phyloP scores from a whole-genome alignment of 192 early-diverging fungal genomes.

The Coemansia sp. region DNA sequence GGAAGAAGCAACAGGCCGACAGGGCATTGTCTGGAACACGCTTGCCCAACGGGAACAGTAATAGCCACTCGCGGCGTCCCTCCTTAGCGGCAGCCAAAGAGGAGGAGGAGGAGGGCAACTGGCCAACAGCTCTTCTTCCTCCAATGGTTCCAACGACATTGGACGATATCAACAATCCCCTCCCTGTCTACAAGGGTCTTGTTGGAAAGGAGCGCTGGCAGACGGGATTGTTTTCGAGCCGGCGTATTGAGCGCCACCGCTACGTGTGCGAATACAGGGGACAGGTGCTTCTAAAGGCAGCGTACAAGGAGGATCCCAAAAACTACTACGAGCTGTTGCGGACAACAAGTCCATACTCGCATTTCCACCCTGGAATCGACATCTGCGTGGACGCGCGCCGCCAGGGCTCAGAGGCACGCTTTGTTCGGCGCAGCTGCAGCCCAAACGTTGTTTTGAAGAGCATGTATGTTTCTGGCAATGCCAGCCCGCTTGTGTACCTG shows the following conservation, averaged over 20 bases:
- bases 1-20: not conserved
- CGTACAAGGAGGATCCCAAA: conserved; percentile 63
- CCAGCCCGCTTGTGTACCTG: conserved; percentile 59
- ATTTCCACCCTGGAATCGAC: conserved; percentile 65
- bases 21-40: not conserved
- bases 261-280: conserved; percentile 83
- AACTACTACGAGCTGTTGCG: conserved; percentile 69
- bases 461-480: conserved; percentile 54
- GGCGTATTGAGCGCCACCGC: conserved; percentile 16
- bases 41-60: conserved; percentile 8
- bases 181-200: conserved; percentile 15
- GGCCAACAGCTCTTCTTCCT: too few species aligned
- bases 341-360: conserved; percentile 62
- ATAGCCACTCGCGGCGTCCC: not conserved
- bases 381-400: conserved; percentile 71
- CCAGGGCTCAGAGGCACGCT: conserved; percentile 68
- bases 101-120: not conserved
- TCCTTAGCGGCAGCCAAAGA: not conserved
- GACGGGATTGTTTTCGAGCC: conserved; percentile 37
- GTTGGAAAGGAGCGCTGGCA: conserved; percentile 29
- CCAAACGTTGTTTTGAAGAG: conserved; percentile 66
- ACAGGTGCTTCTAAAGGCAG: conserved; percentile 63
- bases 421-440: conserved; percentile 65
- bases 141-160: conserved; percentile 18
- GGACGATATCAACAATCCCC: conserved; percentile 7